Evolutionary conservation across 805 yeast genomes (phyloP).

Genomic region (Candida michaelii): DNA sequence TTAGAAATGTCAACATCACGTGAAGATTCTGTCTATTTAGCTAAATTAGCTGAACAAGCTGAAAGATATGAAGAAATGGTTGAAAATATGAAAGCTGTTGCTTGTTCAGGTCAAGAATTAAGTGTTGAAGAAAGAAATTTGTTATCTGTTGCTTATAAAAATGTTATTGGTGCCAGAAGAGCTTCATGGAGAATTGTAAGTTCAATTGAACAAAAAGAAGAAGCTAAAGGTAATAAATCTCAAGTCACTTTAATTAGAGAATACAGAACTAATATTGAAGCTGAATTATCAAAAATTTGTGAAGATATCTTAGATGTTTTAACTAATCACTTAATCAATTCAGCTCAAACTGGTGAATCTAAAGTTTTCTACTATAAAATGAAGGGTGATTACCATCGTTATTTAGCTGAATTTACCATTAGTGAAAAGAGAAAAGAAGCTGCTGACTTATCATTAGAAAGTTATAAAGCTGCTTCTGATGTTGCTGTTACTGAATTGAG

Average conservation of each 20-base stretch:
- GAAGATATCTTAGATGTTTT: slow-evolving; percentile 89
- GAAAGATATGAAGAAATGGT: slow-evolving; percentile 99
- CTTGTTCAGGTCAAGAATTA: slow-evolving; percentile 91
- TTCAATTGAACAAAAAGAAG: slow-evolving; percentile 97
- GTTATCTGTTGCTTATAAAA: slow-evolving; percentile 95
- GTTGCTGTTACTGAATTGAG: slow-evolving; percentile 96
- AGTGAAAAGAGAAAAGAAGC: slow-evolving; percentile 91
- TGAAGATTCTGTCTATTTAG: slow-evolving; percentile 97
- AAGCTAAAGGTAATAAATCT: slow-evolving; percentile 88
- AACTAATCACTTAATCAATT: slow-evolving; percentile 85
- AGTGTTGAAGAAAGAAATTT: slow-evolving; percentile 98
- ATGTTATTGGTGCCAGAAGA: slow-evolving; percentile 98
- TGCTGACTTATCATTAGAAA: slow-evolving; percentile 88
- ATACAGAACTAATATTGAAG: slow-evolving; percentile 92
- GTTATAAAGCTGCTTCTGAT: slow-evolving; percentile 93
- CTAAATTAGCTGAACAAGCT: slow-evolving; percentile 98
- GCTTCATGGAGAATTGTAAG: slow-evolving; percentile 99
- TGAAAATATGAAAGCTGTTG: slow-evolving; percentile 96
- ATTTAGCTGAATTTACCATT: slow-evolving; percentile 93
- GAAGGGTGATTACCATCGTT: slow-evolving; percentile 99
- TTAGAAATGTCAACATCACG: slow-evolving; percentile 72
- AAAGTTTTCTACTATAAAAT: slow-evolving; percentile 97
- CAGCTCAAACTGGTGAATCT: slow-evolving; percentile 95
- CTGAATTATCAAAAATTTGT: slow-evolving; percentile 88
- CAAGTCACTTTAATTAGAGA: slow-evolving; percentile 90